Conservation (phyloP, 257 asterid genomes). For the Solanum chiquidenum region DNA sequence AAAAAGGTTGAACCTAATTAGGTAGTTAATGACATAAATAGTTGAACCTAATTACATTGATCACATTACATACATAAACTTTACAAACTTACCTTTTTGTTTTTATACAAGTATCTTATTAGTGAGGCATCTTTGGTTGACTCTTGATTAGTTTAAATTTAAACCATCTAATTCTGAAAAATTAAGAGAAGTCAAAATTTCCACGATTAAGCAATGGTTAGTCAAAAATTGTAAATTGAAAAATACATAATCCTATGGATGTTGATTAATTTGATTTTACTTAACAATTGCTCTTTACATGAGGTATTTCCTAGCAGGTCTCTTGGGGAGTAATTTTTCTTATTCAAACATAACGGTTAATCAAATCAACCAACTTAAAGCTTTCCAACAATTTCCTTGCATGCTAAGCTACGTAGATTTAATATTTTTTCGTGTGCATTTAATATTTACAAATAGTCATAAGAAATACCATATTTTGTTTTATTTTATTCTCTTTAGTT, state of each 20-base stretch:
- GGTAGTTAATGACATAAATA: not conserved
- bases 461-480: not conserved
- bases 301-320: not conserved
- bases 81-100: not conserved
- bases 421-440: too few species aligned
- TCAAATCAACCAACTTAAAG: not conserved
- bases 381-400: not conserved
- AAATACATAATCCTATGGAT: not conserved
- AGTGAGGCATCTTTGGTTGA: not conserved
- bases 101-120: not conserved
- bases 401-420: not conserved
- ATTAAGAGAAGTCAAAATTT: not conserved
- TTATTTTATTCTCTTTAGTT: too few species aligned
- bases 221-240: not conserved
- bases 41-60: not conserved
- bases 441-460: too few species aligned
- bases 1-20: not conserved
- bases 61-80: not conserved
- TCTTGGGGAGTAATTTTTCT: not conserved
- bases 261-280: not conserved
- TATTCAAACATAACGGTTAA: not conserved
- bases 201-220: not conserved
- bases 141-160: not conserved
- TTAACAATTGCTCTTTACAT: not conserved
- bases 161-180: not conserved